Evolutionary conservation across 495 filamentous ascomycete species (phyloP), one percentile per base, ranked within the genome.

Genomic region (Daldinia concentrica): DNA sequence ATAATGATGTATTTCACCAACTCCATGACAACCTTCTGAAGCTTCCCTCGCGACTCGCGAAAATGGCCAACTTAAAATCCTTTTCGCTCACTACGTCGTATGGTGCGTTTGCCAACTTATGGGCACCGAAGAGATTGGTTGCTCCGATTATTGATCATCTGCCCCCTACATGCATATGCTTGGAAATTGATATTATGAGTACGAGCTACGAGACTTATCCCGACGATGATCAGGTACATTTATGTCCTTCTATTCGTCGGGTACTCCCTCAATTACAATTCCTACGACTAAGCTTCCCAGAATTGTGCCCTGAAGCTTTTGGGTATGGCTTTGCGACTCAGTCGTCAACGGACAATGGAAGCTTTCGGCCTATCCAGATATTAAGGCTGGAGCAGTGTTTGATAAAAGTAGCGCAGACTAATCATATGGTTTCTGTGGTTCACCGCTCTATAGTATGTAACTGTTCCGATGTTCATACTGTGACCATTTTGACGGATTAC

Each of bases 281-380:
- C 37, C 24, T 64, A 36, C 62, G 50, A 6, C 32, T 64, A 14
- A 29, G 8, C 37, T 14, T 36, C 6, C 22, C 51, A 24, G 6
- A 26, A 2, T 15, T 64, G 1, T 64, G 51, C 11, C 62, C 62
- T 39, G 51, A 45, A 22, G 62, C 51, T 32, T 64, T 64, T 11
- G 51, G 51, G 2, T 34, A 19, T 19, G 62, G 37, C 37, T 64
- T 64, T 45, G 37, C 27, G 24, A 57, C n/a, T 9, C 36, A 9
- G 26, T 26, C 36, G 5, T 32, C 15, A 32, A 29, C 3, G 8
- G 14, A 27, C 12, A 14, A 9, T 2, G 15, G 1, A 22, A 17
- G 12, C 24, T 64, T 64, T 39, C 37, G 37, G 17, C 51, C 51
- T 3, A 30, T 32, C 17, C 17, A 45, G 57, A 51, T 37, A 5